These are phyloP conservation scores for Zymoseptoria passerinii DNA, from an alignment of 2,329 filamentous ascomycete species.

Conservation along the genomic window DNA sequence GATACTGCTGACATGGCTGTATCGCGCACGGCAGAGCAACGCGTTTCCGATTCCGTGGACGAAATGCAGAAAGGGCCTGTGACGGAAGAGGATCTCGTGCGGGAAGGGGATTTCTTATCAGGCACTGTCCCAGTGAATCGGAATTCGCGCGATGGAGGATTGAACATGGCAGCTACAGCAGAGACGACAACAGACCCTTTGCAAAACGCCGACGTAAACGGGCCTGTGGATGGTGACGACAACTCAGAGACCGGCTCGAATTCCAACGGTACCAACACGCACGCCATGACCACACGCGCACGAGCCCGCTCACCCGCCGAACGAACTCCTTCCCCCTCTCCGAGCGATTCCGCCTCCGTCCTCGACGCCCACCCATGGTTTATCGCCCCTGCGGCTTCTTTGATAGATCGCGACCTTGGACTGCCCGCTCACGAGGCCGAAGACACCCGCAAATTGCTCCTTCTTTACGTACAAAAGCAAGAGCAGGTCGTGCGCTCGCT, in stretches of 20 bases:
- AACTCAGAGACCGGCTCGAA: slow-evolving; percentile 35
- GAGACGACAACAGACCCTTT: neutral
- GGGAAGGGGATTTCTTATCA: slow-evolving; percentile 2
- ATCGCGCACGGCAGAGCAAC: neutral
- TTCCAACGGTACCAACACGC: slow-evolving; percentile 36
- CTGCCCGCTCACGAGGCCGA: slow-evolving; percentile 68
- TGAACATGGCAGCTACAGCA: slow-evolving; percentile 1
- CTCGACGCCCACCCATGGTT: slow-evolving; percentile 69
- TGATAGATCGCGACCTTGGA: slow-evolving; percentile 61
- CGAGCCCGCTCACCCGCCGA: slow-evolving; percentile 37
- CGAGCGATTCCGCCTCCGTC: slow-evolving; percentile 35
- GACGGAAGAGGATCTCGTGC: neutral
- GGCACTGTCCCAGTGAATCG: slow-evolving; percentile 1
- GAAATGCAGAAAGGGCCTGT: neutral
- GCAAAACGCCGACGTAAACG: slow-evolving; percentile 10
- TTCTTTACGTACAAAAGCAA: slow-evolving; percentile 76
- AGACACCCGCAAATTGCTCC: slow-evolving; percentile 63
- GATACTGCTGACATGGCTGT: slow-evolving; percentile 16
- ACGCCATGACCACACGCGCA: slow-evolving; percentile 49
- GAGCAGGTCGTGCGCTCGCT: slow-evolving; percentile 71
- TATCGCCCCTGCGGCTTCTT: slow-evolving; percentile 52
- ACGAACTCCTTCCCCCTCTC: slow-evolving; percentile 32
- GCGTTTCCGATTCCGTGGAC: neutral
- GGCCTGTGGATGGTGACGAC: slow-evolving; percentile 15
- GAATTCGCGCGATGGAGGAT: neutral